A percentile compares a stretch with the other conserved stretches of the same genome.
These are phyloP conservation scores for Dactylellina parvicollis DNA, from an alignment of 2,329 filamentous ascomycete genomes.

Conservation along the genomic window DNA sequence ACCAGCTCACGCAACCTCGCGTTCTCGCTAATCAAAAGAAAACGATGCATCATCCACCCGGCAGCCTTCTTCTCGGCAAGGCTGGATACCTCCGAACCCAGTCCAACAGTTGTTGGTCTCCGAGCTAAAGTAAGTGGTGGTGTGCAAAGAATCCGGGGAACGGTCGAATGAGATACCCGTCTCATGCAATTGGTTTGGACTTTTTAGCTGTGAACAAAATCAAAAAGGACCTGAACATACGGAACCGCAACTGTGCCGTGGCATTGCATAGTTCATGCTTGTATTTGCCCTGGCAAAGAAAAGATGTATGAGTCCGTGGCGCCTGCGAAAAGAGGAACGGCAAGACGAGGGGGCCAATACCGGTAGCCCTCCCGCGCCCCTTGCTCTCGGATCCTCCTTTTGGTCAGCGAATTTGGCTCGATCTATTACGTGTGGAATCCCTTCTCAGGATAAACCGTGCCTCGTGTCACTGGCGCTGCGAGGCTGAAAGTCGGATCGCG, in stretches of 20 bases:
- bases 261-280: neutral
- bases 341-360: neutral
- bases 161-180: neutral
- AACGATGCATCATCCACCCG: neutral
- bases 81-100: constrained; percentile 6
- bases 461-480: neutral
- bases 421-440: too few relatives aligned
- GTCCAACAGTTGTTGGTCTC: neutral
- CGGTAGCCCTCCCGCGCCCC: neutral
- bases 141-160: neutral
- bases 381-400: neutral
- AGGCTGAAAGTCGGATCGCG: neutral
- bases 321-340: neutral
- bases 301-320: neutral
- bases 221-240: neutral
- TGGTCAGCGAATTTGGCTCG: too few relatives aligned
- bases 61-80: constrained; percentile 18
- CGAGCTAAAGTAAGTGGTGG: neutral
- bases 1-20: too few relatives aligned
- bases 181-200: neutral
- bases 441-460: too few relatives aligned
- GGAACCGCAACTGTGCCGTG: neutral
- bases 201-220: neutral
- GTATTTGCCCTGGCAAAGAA: neutral
- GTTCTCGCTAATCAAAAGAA: neutral